Evolutionary conservation across 2,329 filamentous ascomycete genomes (phyloP), one percentile per base, ranked within the genome.

Genomic region (Aureobasidium sp.): DNA sequence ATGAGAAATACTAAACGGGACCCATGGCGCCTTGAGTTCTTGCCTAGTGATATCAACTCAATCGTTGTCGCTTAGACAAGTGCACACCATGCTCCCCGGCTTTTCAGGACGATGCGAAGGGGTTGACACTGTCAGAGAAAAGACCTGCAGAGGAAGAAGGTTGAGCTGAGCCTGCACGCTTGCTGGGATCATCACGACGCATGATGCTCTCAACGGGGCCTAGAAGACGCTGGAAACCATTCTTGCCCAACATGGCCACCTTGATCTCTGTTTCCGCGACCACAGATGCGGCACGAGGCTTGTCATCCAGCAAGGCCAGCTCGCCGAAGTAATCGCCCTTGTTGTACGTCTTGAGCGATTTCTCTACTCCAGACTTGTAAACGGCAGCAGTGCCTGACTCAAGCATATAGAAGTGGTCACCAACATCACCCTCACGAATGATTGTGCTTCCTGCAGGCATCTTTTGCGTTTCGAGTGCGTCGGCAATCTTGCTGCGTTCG

Each of bases 251-350:
- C 53, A 87, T 91, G 5, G 93, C 94, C 55, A 97, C 90, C 78
- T 97, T 97, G 72, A 96, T 89, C 65, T 96, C 90, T 7, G 88
- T 89, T 74, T 85, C 82, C 68, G 90, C 90, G 50, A 95, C 79
- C 58, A 99, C 86, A 67, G 89, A 96, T 55, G 94, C 94, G 41
- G 93, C 93, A 71, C 94, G 87, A 9, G 94, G 94, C 60, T 91
- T 90, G 71, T 99, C 93, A 68, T 97, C 95, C 67, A 97, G 81
- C 71, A 99, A 77, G 7, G 94, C 94, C 64, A 99, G 81, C 77
- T 99, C 94, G 64, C 94, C 94, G 76, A 99, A 99, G 79, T 94
- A 99, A 71, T 97, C 94, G 34, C 94, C 94, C 76, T 96, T 94
- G 66, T 81, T 82, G 75, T 97, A 97, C 59, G 85, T 81, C 71